Base-by-base conservation (phyloP, 2,329 filamentous ascomycete genomes). In the Aspergillus japonicus region DNA sequence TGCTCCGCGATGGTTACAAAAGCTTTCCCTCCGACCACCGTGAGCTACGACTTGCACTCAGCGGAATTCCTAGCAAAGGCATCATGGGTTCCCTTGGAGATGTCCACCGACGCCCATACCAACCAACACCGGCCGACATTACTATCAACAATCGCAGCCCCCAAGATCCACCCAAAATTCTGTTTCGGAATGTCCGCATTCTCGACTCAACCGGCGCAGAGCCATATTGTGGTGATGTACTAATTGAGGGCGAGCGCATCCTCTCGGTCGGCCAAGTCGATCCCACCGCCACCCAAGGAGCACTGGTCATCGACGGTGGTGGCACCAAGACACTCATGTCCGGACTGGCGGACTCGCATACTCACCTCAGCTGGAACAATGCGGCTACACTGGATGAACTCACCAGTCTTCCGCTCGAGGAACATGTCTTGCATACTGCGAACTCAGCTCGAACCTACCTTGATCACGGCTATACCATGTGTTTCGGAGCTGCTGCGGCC, bases 181-280 rank as follows among this genome's bases (percentile, higher is more conserved):
- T 78, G 12, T 75, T 79, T 35, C 63, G 68, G 3, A 73, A 79
- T 63, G 76, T 79, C 16, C 72, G 71, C 19, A 78, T 79, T 51
- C 49, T 80, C 2, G 78, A 80, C 35, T 73, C 73, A 0, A 78
- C 77, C 4, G 75, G 77, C 4, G 57, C 57, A 19, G 70, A 73
- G 10, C 72, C 75, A 0, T 79, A 77, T 57, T 65, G 48, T 2
- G 77, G 77, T 4, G 76, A 78, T 66, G 76, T 80, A 0, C 68
- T 73, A 23, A 75, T 79, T 29, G 63, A 76, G 68, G 75, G 76
- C 21, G 68, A 77, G 60, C 69, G 69, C n/a, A 71, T 77, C 52
- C 64, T 61, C 6, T 55, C 53, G 8, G 53, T 55, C 6, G 53
- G 53, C 2, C 42, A 55, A 8, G 53, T 55, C 16, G 53, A 55